Percentiles rank a stretch among this genome's conserved stretches.
Conservation (phyloP, 768 basidiomycete species). For the Tulasnella sp. region DNA sequence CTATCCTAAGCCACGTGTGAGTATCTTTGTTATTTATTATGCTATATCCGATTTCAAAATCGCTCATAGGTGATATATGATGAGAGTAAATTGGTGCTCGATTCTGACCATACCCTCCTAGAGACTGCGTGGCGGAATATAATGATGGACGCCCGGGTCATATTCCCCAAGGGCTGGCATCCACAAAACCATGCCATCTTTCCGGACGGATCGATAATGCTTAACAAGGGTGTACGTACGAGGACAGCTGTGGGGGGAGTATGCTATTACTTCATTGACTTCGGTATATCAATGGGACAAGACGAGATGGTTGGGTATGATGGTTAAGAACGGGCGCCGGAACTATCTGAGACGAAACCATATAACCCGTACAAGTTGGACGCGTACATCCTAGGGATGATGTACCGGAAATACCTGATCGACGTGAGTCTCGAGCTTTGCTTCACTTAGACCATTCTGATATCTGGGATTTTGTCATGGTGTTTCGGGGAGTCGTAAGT, state of each 20-base stretch:
- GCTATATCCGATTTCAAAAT: too few relatives aligned
- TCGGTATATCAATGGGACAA: background rate
- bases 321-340: background rate
- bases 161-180: background rate
- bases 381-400: slow-evolving; percentile 7
- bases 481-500: too few relatives aligned
- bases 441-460: too few relatives aligned
- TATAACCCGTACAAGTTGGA: slow-evolving; percentile 11
- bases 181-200: background rate
- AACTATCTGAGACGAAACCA: background rate
- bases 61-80: too few relatives aligned
- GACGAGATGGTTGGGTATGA: background rate
- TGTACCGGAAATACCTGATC: background rate
- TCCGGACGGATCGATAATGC: too few relatives aligned
- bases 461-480: too few relatives aligned
- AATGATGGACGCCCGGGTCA: slow-evolving; percentile 4
- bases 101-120: too few relatives aligned
- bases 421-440: background rate
- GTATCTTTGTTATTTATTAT: background rate
- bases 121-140: background rate
- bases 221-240: background rate
- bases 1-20: background rate
- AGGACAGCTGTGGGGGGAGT: slow-evolving; percentile 1
- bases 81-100: too few relatives aligned
- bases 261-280: slow-evolving; percentile 2